These are phyloP conservation scores for Fusarium subglutinans DNA, from an alignment of 2,329 filamentous ascomycete genomes.

Conservation along the genomic window DNA sequence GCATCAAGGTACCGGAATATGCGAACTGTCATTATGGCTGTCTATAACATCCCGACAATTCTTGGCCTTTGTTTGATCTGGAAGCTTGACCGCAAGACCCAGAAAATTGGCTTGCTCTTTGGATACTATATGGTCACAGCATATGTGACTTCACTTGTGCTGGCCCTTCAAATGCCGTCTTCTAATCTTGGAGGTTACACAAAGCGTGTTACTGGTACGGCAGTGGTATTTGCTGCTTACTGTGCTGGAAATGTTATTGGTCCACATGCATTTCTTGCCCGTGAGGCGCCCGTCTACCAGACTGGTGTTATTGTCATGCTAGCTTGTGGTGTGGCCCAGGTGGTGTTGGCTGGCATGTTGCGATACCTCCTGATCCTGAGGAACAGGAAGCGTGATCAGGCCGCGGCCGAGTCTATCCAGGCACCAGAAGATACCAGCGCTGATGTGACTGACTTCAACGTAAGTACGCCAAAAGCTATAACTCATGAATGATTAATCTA, in stretches of 20 bases:
- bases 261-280: background rate
- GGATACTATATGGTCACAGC: background rate
- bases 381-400: background rate
- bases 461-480: background rate
- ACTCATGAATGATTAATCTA: accelerated
- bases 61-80: background rate
- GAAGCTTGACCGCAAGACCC: background rate
- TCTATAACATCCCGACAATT: background rate
- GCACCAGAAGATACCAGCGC: background rate
- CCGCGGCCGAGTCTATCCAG: background rate
- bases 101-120: background rate
- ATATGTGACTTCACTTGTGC: background rate
- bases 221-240: background rate
- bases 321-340: background rate
- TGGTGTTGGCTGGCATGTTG: background rate
- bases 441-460: background rate
- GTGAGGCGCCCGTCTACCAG: background rate
- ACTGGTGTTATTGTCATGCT: background rate
- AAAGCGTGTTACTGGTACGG: background rate
- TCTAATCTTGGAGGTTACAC: background rate
- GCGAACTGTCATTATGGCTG: background rate
- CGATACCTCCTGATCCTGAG: background rate
- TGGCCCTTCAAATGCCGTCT: background rate
- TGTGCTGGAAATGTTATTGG: background rate
- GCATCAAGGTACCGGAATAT: background rate